Percentiles rank a stretch among this genome's conserved stretches.
These are phyloP conservation scores for Monosporozyma siamensis DNA, from an alignment of 805 yeast genomes.

Conservation along the genomic window DNA sequence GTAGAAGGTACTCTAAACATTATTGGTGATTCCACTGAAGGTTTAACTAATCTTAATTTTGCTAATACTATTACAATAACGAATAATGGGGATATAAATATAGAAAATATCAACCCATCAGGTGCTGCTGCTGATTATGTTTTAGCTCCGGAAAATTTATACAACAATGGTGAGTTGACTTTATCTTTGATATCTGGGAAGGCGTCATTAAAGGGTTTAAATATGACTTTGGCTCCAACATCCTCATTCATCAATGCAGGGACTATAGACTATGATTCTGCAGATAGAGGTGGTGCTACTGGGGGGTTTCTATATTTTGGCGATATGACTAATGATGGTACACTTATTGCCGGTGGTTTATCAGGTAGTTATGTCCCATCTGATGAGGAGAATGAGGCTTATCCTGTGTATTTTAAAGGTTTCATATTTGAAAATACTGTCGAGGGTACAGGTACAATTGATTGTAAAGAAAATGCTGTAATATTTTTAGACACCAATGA, in stretches of 20 bases:
- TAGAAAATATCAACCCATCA: background rate
- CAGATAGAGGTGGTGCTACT: background rate
- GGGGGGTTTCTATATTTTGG: conserved; percentile 2
- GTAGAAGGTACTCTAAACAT: background rate
- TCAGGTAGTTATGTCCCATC: background rate
- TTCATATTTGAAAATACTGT: too few species aligned
- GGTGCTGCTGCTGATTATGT: conserved; percentile 1
- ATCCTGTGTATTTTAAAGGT: too few species aligned
- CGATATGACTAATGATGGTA: background rate
- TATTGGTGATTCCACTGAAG: background rate
- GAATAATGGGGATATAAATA: background rate
- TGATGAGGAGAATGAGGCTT: too few species aligned
- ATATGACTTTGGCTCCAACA: conserved; percentile 1
- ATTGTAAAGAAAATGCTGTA: too few species aligned
- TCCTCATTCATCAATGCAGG: background rate
- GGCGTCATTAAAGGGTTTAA: background rate
- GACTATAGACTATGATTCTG: conserved; percentile 1
- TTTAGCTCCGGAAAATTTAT: background rate
- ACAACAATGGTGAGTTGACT: conserved; percentile 2
- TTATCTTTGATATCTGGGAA: background rate
- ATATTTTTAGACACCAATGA: too few species aligned
- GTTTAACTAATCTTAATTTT: background rate
- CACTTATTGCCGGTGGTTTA: background rate
- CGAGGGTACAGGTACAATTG: too few species aligned
- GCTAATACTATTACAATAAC: background rate